Percentiles rank a stretch among this genome's conserved stretches.
phyloP scores from a whole-genome alignment of 2,329 filamentous ascomycete genomes.

The Teratosphaeria gauchensis region DNA sequence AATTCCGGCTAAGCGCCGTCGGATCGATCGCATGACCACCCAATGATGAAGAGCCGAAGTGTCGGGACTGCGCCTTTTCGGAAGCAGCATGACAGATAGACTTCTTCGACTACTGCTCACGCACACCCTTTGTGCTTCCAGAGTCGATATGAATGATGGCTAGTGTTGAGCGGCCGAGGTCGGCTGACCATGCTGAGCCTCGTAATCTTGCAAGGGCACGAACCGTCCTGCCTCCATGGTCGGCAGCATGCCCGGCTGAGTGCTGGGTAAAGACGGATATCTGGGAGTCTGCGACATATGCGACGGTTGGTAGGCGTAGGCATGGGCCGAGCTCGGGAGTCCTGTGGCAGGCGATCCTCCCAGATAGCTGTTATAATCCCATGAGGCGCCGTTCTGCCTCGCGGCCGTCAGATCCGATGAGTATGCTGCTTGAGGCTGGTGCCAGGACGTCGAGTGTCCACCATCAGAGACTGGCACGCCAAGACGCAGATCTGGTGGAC shows the following conservation, averaged over 20 bases:
- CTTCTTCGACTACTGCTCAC: neutral
- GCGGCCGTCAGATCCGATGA: conserved; percentile 19
- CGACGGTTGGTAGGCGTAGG: conserved; percentile 20
- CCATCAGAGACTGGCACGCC: conserved; percentile 20
- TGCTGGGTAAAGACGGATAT: conserved; percentile 19
- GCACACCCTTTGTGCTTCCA: neutral
- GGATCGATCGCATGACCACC: neutral
- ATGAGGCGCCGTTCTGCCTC: conserved; percentile 14
- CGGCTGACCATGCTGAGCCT: conserved; percentile 20
- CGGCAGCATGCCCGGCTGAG: conserved; percentile 12
- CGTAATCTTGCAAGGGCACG: conserved; percentile 27
- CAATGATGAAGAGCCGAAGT: conserved; percentile 5
- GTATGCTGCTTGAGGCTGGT: conserved; percentile 24
- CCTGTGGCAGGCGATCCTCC: conserved; percentile 20
- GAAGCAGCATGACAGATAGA: neutral
- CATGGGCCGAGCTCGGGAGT: conserved; percentile 19
- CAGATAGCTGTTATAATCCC: conserved; percentile 20
- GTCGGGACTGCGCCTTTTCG: conserved; percentile 3
- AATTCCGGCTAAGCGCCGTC: neutral
- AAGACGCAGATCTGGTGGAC: conserved; percentile 30
- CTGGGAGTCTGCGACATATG: conserved; percentile 2
- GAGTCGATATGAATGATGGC: neutral
- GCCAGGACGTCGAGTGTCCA: conserved; percentile 24
- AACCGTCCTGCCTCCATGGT: conserved; percentile 19
- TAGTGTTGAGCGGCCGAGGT: conserved; percentile 15